Base-by-base conservation (phyloP, 1,139 yeast species). In the Pichia kudriavzevii region DNA sequence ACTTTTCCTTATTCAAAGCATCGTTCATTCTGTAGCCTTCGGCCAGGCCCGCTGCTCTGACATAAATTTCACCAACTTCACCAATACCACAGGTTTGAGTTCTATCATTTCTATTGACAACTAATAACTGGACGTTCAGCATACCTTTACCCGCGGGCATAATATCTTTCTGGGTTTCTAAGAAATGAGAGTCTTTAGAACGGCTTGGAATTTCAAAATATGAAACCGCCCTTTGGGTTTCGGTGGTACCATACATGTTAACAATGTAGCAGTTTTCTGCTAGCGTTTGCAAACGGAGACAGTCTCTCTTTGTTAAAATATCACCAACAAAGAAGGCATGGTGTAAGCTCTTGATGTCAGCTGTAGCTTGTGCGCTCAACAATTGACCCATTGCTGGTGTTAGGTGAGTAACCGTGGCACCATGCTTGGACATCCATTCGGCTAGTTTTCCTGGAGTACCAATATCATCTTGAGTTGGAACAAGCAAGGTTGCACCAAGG, bases 321-420 rank as follows among this genome's bases (percentile, higher is more conserved):
- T 93, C 99, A 51, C 98, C 99, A 19, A 93, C 99, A 54, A 93
- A 93, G 67, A 93, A 93, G 1, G 98, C 98, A 57, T 88, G 96
- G 53, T 85, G 95, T 45, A 93, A 69, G 7, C 76, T 56, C 17
- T 95, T 91, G 55, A 93, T 82, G 39, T 82, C 79, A 5, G 94
- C 79, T n/a, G 82, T 68, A 17, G 98, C 98, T 61, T 91, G 96
- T 2, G 98, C 96, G 46, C 95, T 81, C 51, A 93, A 69, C 42
- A 91, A 67, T 61, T 91, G 99, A 43, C 99, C 99, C 98, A 93
- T 91, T 4, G 98, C 98, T 7, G 99, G 99, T 1, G 99, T 91
- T 60, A 91, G 70, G 59, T 91, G 99, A 1, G 99, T 91, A 1
- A 91, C 96, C 3, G 96, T 80, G 20, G 97, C 96, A 16, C 83